These are phyloP conservation scores for Phytophthora sojae DNA, from an alignment of 352 stramenopile genomes.

Conservation along the genomic window DNA sequence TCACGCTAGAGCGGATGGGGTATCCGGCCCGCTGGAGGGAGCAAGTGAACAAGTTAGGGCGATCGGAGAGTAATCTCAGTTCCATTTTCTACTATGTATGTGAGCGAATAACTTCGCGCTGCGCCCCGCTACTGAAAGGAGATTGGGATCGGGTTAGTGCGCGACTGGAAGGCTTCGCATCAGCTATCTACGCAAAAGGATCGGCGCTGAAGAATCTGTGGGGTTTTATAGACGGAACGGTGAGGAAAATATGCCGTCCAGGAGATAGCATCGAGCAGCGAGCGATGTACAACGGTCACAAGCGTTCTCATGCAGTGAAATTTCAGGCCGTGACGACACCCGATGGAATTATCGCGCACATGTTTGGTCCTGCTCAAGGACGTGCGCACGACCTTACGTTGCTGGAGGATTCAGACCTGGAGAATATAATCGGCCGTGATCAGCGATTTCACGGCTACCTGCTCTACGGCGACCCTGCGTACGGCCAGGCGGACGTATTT, in stretches of 20 bases:
- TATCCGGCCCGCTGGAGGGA: slow-evolving; percentile 11
- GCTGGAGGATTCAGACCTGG: background rate
- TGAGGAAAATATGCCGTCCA: background rate
- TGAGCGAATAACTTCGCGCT: background rate
- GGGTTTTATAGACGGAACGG: background rate
- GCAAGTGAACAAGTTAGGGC: background rate
- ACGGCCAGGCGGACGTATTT: background rate
- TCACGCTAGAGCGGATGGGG: slow-evolving; percentile 10
- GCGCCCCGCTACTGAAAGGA: background rate
- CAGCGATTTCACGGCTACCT: background rate
- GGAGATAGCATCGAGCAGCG: background rate
- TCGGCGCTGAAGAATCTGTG: background rate
- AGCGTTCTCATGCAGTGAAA: background rate
- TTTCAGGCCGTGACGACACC: background rate
- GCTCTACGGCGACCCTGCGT: background rate
- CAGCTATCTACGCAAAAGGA: background rate
- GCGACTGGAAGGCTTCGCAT: background rate
- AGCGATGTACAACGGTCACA: background rate
- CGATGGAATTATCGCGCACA: background rate
- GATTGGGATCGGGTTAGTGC: background rate
- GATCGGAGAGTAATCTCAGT: background rate
- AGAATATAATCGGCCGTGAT: background rate
- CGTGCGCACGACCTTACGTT: background rate
- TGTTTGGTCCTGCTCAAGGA: background rate
- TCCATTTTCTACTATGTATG: background rate